Percentiles rank a stretch among this genome's conserved stretches.
phyloP scores from a whole-genome alignment of 2,329 filamentous ascomycete species.

The Microdochium paspali region DNA sequence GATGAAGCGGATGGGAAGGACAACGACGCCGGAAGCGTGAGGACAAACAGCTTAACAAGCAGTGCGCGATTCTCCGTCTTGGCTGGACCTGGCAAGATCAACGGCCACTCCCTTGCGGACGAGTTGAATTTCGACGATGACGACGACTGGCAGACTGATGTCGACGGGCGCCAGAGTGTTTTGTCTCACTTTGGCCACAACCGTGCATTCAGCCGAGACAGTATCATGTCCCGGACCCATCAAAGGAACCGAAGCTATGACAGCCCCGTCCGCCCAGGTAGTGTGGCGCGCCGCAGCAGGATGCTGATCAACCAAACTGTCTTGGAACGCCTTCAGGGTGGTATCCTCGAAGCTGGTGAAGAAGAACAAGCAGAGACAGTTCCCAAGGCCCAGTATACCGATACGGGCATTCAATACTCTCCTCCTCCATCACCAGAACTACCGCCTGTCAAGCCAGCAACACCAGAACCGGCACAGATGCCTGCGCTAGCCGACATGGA shows the following conservation, averaged over 20 bases:
- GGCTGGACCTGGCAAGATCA: conserved; percentile 42
- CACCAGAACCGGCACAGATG: conserved; percentile 30
- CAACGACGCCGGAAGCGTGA: conserved; percentile 63
- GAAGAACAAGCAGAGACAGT: conserved; percentile 25
- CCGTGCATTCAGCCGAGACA: conserved; percentile 49
- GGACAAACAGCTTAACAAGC: conserved; percentile 64
- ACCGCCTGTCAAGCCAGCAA: conserved; percentile 26
- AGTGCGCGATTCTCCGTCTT: conserved; percentile 65
- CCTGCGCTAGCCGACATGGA: conserved; percentile 33
- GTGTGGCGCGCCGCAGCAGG: conserved; percentile 38
- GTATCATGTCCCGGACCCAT: conserved; percentile 36
- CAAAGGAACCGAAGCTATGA: conserved; percentile 49
- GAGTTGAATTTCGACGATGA: conserved; percentile 83
- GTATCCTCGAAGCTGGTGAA: conserved; percentile 40
- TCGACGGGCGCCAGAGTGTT: conserved; percentile 57
- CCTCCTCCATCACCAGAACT: conserved; percentile 66
- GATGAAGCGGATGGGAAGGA: conserved; percentile 53
- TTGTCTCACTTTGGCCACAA: conserved; percentile 41
- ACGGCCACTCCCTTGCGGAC: conserved; percentile 75
- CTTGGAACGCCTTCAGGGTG: conserved; percentile 44
- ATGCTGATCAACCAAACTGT: conserved; percentile 44
- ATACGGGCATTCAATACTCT: conserved; percentile 74
- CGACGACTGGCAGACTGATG: conserved; percentile 61
- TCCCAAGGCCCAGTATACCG: conserved; percentile 51
- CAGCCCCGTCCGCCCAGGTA: conserved; percentile 45